Base-by-base conservation (phyloP, 2,329 filamentous ascomycete species). In the Scedosporium apiospermum region DNA sequence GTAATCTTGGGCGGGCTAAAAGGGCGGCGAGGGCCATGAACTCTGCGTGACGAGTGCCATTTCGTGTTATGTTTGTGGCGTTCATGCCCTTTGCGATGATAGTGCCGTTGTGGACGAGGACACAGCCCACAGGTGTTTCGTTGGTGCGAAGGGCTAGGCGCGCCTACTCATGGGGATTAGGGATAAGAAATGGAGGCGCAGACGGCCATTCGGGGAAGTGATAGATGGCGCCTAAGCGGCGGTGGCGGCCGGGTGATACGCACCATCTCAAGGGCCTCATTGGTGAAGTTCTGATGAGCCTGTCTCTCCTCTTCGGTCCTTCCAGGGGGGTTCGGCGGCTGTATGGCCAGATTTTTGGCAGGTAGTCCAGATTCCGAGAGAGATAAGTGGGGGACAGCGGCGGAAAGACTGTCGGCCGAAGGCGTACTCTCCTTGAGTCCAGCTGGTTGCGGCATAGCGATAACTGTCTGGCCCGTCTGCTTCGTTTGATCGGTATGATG, bases 51-150 rank as follows among this genome's bases (percentile, higher is more conserved):
- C 93, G 87, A 57, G 95, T 98, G 55, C 95, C 95, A 78, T 96
- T 87, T 58, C 93, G 86, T 27, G 90, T 95, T 68, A 90, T 82
- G 70, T 97, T 99, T 61, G 95, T 99, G 66, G 96, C 95, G 70
- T 99, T 99, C 90, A 97, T 97, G 65, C 95, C 95, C 66, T 83
- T 84, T 51, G 91, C 93, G 67, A 99, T 92, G 66, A 97, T 82
- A 67, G 85, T 81, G 66, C 86, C 88, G 30, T 90, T 76, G 71
- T 92, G 84, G 23, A 98, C 93, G 61, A 99, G 87, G 38, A 99
- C 92, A 74, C 95, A 99, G 58, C 95, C 96, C 21, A 99, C 95
- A 1, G 95, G 95, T 1, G 96, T 98, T 77, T 99, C 95, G 68
- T 96, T 93, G 65, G 85, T 90, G 68, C 80, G 79, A 58, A 99